Evolutionary conservation across 257 asterid genomes (phyloP).

Genomic region (Solanum sejunctum): DNA sequence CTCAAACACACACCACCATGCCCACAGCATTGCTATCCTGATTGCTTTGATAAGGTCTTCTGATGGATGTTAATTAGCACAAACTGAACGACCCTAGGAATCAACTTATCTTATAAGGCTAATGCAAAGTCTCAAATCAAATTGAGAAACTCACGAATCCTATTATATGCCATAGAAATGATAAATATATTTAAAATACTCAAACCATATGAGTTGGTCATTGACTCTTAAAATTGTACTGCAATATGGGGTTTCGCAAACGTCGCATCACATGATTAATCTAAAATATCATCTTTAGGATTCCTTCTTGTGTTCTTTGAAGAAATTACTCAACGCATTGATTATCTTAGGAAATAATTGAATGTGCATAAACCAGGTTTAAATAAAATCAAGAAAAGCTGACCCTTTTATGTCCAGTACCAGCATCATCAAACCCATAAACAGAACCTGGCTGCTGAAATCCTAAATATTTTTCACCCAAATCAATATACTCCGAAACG

Average conservation of each 20-base stretch:
- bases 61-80: neutral
- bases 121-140: neutral
- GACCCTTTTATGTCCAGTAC: slow-evolving; percentile 70
- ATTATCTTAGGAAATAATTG: neutral
- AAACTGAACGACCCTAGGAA: neutral
- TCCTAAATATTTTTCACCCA: slow-evolving; percentile 71
- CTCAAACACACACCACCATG: neutral
- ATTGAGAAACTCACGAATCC: neutral
- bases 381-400: neutral
- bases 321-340: neutral
- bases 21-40: neutral
- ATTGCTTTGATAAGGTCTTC: neutral
- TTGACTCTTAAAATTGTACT: neutral
- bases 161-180: neutral
- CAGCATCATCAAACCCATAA: slow-evolving; percentile 80
- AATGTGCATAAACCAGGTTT: neutral
- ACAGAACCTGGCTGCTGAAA: slow-evolving; percentile 79
- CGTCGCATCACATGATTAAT: neutral
- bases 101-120: neutral
- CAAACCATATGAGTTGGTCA: too few relatives aligned
- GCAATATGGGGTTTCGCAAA: neutral
- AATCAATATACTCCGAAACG: slow-evolving; percentile 54
- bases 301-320: neutral
- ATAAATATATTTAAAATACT: neutral
- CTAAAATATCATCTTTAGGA: neutral